These are phyloP conservation scores for Ascochyta viciae-villosae DNA, from an alignment of 2,329 filamentous ascomycete genomes.

Conservation along the genomic window DNA sequence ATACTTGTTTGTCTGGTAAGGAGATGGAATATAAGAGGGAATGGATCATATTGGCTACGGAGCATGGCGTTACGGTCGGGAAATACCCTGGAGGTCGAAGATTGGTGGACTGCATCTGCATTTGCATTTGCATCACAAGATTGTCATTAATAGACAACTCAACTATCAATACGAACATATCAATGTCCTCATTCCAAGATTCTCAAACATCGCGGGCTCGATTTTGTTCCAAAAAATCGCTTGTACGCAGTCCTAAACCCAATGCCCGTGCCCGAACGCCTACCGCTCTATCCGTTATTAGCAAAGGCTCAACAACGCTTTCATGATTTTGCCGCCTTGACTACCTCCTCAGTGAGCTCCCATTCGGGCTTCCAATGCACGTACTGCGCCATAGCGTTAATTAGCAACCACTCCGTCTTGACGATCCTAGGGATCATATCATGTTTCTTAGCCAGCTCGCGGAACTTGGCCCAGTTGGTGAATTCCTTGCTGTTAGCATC, in stretches of 20 bases:
- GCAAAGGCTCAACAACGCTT: conserved; percentile 7
- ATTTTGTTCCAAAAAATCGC: conserved; percentile 15
- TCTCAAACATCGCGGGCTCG: conserved; percentile 4
- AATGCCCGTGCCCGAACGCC: conserved; percentile 26
- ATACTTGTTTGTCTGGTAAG: neutral
- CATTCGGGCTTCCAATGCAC: conserved; percentile 54
- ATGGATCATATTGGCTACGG: neutral
- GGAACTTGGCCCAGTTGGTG: conserved; percentile 80
- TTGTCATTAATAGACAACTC: neutral
- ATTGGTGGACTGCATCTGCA: neutral
- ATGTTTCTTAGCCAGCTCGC: conserved; percentile 76
- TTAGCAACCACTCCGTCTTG: conserved; percentile 85
- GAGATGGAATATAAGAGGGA: too few relatives aligned
- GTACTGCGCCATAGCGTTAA: conserved; percentile 87
- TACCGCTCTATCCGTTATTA: conserved; percentile 20
- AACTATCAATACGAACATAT: conserved; percentile 8
- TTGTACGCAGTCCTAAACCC: conserved; percentile 19
- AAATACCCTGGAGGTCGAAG: conserved; percentile 6
- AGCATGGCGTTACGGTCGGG: conserved; percentile 15
- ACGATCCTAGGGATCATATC: conserved; percentile 85
- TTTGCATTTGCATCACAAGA: neutral
- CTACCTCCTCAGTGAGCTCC: conserved; percentile 44
- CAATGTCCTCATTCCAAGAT: conserved; percentile 1
- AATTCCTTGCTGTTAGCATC: conserved; percentile 70
- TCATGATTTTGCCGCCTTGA: conserved; percentile 32